Evolutionary conservation across 441 rosid species (phyloP), one percentile per base, ranked within the genome.

Genomic region (Iberis amara): DNA sequence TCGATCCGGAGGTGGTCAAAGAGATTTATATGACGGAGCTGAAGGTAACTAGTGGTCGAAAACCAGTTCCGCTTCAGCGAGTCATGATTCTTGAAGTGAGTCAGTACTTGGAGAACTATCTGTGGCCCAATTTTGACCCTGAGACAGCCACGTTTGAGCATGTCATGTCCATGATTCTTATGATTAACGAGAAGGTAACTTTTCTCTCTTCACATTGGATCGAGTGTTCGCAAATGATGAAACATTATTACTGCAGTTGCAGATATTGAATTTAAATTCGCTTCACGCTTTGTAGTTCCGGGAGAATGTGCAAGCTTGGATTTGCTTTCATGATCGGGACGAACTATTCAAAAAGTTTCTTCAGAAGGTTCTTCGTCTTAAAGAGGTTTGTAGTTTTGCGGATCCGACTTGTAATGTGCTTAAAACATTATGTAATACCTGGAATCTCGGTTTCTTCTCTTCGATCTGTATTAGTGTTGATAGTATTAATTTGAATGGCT

Each of bases 221-320:
- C n/a, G n/a, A n/a, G n/a, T 49, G 63, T 43, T 39, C 13, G 39
- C 21, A 18, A 18, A 18, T 18, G 21, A 18, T 18, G 21, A 18
- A 18, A 18, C 21, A 18, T 18, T 18, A 18, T 18, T 18, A 18
- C 2, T 18, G 21, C 21, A 61, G 4, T 23, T 24, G 44, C 10
- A n/a, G 37, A 31, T 6, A 14, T 1, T 33, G 51, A 35, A 35
- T 4, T 8, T 49, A 8, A 39, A 27, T n/a, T 44, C 18, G 55
- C 7, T 49, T 54, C 30, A 39, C 9, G 46, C 38, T 62, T 68
- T 79, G 75, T 77, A 94, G 97, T 94, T 94, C 50, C 81, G 99
- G 59, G 99, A 94, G 83, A 89, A 89, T 66, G 97, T 92, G 57
- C 89, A 88, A 23, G 99, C 96, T 76, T 92, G 99, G 99, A 48